Evolutionary conservation across 2,329 filamentous ascomycete species (phyloP), one percentile per base, ranked within the genome.

Genomic region (Pestalotiopsis sp.): DNA sequence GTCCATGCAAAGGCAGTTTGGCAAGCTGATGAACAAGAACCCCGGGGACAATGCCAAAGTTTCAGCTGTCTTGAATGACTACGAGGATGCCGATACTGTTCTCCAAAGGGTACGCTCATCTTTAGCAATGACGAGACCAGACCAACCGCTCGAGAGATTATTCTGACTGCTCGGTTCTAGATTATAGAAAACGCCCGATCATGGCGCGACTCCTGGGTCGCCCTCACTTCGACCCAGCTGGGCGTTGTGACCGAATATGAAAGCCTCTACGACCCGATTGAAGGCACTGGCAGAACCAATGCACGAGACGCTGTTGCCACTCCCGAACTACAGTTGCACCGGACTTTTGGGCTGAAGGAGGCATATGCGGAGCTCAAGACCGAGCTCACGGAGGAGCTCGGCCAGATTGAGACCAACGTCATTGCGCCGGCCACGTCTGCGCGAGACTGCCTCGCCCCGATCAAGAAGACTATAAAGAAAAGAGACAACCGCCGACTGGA

Each of bases 381-480:
- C 14, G 93, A 96, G 73, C 82, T 97, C 74, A 78, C 89, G 67
- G 88, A 90, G 69, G 93, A 96, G 76, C 84, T 96, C 68, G 84
- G 82, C 68, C 85, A 89, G 73, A 92, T 97, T 71, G 92, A 95
- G 72, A 81, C 84, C 11, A 88, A 89, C 72, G 87, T 96, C 71
- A 87, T 95, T 66, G 85, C 85, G 68, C 92, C 93, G 0, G 91
- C 91, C 3, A 88, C 87, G 68, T 87, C 91, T 66, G 92, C 92
- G 7, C 91, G 89, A 74, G 88, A 91, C 66, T 88, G 83, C 66
- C 85, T 95, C 69, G 88, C 90, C 72, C 90, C 92, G 2, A 85
- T 96, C 77, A 91, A 92, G 75, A 96, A 94, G 81, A 91, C 90
- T 1, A 93, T 97, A 76, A 96, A 95, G 82, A 94, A 93, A 79